Evolutionary conservation across 495 filamentous ascomycete genomes (phyloP).

Genomic region (Podospora comata): DNA sequence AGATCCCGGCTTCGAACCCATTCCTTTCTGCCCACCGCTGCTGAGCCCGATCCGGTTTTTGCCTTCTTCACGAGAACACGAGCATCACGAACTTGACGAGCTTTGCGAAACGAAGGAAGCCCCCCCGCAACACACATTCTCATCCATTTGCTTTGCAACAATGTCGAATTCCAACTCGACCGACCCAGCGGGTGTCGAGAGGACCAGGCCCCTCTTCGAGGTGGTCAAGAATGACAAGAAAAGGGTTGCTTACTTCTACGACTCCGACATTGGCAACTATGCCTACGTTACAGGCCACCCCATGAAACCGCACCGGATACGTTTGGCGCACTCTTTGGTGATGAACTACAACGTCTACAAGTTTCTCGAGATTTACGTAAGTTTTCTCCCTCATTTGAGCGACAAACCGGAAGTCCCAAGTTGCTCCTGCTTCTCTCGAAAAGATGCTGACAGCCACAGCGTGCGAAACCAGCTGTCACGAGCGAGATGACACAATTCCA

Average conservation of each 20-base stretch:
- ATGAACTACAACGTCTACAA: slow-evolving; percentile 99
- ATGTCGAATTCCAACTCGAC: slow-evolving; percentile 25
- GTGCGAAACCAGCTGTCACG: slow-evolving; percentile 92
- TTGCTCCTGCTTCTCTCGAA: neutral
- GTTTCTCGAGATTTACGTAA: slow-evolving; percentile 98
- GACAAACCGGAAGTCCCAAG: slow-evolving; percentile 1
- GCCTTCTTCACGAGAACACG: neutral
- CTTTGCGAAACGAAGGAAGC: neutral
- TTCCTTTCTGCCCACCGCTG: neutral
- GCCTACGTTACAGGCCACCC: slow-evolving; percentile 97
- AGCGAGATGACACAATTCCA: slow-evolving; percentile 99
- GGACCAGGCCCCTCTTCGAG: slow-evolving; percentile 33
- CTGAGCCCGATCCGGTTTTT: neutral
- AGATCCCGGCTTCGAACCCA: neutral
- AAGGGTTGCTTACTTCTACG: slow-evolving; percentile 94
- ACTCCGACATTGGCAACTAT: slow-evolving; percentile 94
- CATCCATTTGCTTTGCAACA: neutral
- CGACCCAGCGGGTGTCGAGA: slow-evolving; percentile 36
- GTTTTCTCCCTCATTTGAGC: slow-evolving; percentile 30
- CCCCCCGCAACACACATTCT: neutral
- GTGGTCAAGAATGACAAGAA: slow-evolving; percentile 47
- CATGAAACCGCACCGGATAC: slow-evolving; percentile 98
- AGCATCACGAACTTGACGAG: neutral
- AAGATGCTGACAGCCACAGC: slow-evolving; percentile 46
- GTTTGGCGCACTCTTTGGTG: slow-evolving; percentile 92